Percentiles rank a stretch among this genome's conserved stretches.
Conservation (phyloP, 805 yeast genomes). For the Candida silvicultrix region DNA sequence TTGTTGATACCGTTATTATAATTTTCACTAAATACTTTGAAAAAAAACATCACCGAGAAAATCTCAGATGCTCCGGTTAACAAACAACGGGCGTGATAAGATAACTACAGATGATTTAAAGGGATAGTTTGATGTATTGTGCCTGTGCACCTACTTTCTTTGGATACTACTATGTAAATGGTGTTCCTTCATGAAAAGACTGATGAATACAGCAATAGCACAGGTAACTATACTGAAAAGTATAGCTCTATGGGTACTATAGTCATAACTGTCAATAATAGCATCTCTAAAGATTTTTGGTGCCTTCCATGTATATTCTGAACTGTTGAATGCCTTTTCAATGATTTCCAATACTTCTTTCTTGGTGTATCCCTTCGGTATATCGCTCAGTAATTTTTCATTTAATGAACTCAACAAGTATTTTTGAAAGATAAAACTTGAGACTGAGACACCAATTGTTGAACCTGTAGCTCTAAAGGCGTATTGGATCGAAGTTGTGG, state of each 20-base stretch:
- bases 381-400: constrained; percentile 9
- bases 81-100: not conserved
- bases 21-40: too few relatives aligned
- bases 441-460: constrained; percentile 71
- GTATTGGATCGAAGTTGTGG: constrained; percentile 85
- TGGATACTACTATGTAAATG: constrained; percentile 40
- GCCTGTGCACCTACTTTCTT: constrained; percentile 19
- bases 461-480: constrained; percentile 84
- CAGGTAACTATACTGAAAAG: constrained; percentile 36
- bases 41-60: not conserved
- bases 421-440: constrained; percentile 60
- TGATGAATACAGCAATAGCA: constrained; percentile 32
- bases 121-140: not conserved
- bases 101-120: not conserved
- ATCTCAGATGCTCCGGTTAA: not conserved
- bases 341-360: constrained; percentile 24
- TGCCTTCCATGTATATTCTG: constrained; percentile 42
- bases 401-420: constrained; percentile 28
- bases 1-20: too few relatives aligned
- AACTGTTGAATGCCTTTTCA: constrained; percentile 39
- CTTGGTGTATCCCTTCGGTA: constrained; percentile 14
- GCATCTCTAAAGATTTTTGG: constrained; percentile 37
- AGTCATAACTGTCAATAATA: constrained; percentile 38
- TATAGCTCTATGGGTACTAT: constrained; percentile 46
- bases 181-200: constrained; percentile 50